Percentiles rank a stretch among this genome's conserved stretches.
These are phyloP conservation scores for Pleoardoris graminearum DNA, from an alignment of 2,329 filamentous ascomycete genomes.

Conservation along the genomic window DNA sequence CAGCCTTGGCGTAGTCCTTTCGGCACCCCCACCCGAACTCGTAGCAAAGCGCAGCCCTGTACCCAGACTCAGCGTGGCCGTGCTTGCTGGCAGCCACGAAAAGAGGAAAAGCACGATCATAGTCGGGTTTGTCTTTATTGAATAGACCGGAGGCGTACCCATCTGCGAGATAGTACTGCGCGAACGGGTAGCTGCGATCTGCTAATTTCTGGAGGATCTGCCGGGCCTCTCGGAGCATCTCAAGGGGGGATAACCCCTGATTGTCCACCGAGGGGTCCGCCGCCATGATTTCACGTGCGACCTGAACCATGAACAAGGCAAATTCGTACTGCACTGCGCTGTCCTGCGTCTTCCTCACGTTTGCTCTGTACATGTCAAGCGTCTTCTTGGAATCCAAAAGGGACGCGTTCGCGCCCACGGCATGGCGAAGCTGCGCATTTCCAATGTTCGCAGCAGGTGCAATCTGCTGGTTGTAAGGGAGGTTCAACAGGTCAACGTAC, in stretches of 20 bases:
- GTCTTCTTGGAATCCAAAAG: slow-evolving; percentile 90
- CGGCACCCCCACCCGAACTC: slow-evolving; percentile 97
- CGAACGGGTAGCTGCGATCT: slow-evolving; percentile 90
- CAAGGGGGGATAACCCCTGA: slow-evolving; percentile 54
- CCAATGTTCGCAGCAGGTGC: slow-evolving; percentile 68
- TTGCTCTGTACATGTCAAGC: slow-evolving; percentile 94
- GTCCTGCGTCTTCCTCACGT: slow-evolving; percentile 96
- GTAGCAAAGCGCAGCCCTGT: slow-evolving; percentile 91
- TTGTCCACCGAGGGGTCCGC: slow-evolving; percentile 32
- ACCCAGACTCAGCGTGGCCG: slow-evolving; percentile 93
- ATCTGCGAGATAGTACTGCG: slow-evolving; percentile 95
- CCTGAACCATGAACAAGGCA: slow-evolving; percentile 88
- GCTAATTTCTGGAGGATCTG: slow-evolving; percentile 84
- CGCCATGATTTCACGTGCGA: slow-evolving; percentile 71
- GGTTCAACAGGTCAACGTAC: slow-evolving; percentile 64
- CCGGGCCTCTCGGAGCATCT: slow-evolving; percentile 84
- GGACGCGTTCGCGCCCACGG: slow-evolving; percentile 86
- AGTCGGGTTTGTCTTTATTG: slow-evolving; percentile 90
- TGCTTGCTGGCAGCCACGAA: slow-evolving; percentile 95
- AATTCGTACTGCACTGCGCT: slow-evolving; percentile 92
- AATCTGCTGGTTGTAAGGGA: slow-evolving; percentile 79
- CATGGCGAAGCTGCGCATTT: slow-evolving; percentile 77
- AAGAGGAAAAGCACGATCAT: slow-evolving; percentile 86
- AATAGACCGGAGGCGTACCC: slow-evolving; percentile 94
- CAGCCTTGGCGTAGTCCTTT: slow-evolving; percentile 86